Conservation (phyloP, 2,329 filamentous ascomycete genomes). For the Aspergillus melleus region DNA sequence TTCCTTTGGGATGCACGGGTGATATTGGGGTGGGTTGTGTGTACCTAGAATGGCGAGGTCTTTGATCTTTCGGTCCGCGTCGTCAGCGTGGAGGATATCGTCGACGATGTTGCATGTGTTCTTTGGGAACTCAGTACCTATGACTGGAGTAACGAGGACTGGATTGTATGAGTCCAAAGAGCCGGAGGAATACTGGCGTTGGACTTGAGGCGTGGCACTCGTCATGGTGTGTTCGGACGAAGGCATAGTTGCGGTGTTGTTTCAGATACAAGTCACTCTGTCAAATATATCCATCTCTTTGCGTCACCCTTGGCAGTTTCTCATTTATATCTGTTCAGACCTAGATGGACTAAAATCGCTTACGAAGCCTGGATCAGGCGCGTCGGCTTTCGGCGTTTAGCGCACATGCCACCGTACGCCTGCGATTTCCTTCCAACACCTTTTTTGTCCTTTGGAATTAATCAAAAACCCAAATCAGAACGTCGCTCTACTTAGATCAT, state of each 20-base stretch:
- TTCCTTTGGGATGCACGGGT: too few relatives aligned
- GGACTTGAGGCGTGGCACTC: not conserved
- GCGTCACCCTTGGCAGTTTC: too few relatives aligned
- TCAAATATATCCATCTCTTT: too few relatives aligned
- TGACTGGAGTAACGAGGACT: slow-evolving; percentile 34
- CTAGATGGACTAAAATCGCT: too few relatives aligned
- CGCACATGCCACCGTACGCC: not conserved
- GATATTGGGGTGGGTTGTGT: slow-evolving; percentile 10
- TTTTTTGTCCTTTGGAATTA: not conserved
- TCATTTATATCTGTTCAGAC: too few relatives aligned
- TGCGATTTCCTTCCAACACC: not conserved
- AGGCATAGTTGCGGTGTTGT: too few relatives aligned
- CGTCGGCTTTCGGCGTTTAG: not conserved
- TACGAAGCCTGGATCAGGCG: too few relatives aligned
- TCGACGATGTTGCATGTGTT: slow-evolving; percentile 47
- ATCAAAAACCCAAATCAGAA: too few relatives aligned
- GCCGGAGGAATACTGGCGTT: slow-evolving; percentile 12
- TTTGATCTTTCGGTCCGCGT: slow-evolving; percentile 63
- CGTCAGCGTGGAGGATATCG: slow-evolving; percentile 56
- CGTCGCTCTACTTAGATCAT: too few relatives aligned
- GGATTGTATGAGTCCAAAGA: slow-evolving; percentile 15
- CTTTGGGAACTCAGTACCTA: slow-evolving; percentile 44
- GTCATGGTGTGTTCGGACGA: too few relatives aligned
- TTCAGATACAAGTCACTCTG: too few relatives aligned
- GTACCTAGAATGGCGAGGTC: slow-evolving; percentile 68